Base-by-base conservation (phyloP, 345 rosid genomes). In the Lepidium sativum region DNA sequence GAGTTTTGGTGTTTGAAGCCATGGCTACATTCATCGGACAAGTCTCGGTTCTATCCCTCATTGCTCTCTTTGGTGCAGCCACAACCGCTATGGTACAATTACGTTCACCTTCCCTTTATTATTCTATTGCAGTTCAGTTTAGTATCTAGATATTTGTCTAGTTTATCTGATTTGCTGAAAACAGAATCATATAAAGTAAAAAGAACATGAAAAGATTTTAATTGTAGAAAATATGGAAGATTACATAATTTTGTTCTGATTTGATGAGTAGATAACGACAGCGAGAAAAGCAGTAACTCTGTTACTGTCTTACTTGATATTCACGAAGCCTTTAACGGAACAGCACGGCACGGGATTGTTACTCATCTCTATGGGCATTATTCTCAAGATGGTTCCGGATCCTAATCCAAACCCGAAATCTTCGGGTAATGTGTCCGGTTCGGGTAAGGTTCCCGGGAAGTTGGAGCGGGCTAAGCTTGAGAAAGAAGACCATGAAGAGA, bases 251-350 rank as follows among this genome's bases (percentile, higher is more conserved):
- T 20, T 31, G 9, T 11, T 14, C 15, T 14, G 21, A 20, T 9
- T 13, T 27, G 38, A 60, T 53, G 65, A 34, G 78, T 76, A 89
- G 95, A 80, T 87, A 75, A 87, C 97, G 43, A 89, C 92, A 6
- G 97, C 97, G 20, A 82, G 97, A 74, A 87, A 87, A 65, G 95
- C 87, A 6, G 88, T 87, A 3, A 85, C 92, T 34, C 63, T 89
- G 70, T 64, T 85, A 74, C 79, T 89, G 11, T 89, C 92, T 6
- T 89, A 84, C 73, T 60, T 83, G 85, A 82, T 89, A 78, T 89
- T 89, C 65, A 85, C 97, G n/a, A 89, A 89, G 80, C 97, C 97
- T 8, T 68, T 89, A 56, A 85, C 95, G 0, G 97, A 83, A 74
- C 95, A 87, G 59, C 97, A 89, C 18, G 89, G 85, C 21, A 59